Conservation (phyloP, 2,329 filamentous ascomycete species). For the Stemphylium lycopersici region DNA sequence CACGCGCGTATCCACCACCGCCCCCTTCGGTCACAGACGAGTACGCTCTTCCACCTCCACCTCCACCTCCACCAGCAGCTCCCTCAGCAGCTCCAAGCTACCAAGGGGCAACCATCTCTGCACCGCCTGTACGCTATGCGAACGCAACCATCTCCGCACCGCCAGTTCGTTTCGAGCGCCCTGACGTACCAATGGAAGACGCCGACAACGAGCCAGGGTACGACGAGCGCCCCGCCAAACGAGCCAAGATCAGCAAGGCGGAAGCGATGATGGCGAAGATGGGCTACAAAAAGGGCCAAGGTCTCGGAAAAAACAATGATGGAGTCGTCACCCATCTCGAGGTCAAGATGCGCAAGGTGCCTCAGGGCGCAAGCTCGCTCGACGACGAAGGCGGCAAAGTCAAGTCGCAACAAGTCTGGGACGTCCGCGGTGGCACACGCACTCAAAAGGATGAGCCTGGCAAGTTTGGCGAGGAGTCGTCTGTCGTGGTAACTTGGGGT, state of each 20-base stretch:
- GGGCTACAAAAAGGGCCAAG: conserved; percentile 87
- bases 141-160: conserved; percentile 75
- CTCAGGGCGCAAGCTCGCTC: conserved; percentile 24
- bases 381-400: conserved; percentile 58
- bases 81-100: conserved; percentile 53
- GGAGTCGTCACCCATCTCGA: conserved; percentile 88
- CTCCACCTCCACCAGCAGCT: conserved; percentile 41
- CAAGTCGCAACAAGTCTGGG: conserved; percentile 59
- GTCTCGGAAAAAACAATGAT: conserved; percentile 79
- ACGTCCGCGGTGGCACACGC: conserved; percentile 75
- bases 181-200: conserved; percentile 20
- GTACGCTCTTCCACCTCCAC: conserved; percentile 22
- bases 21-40: conserved; percentile 20
- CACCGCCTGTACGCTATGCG: conserved; percentile 76
- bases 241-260: conserved; percentile 56
- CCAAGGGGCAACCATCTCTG: conserved; percentile 68
- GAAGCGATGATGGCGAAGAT: conserved; percentile 90
- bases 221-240: conserved; percentile 52
- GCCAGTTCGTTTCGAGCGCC: conserved; percentile 71
- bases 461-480: conserved; percentile 65
- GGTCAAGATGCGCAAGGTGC: conserved; percentile 52
- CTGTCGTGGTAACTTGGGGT: conserved; percentile 79
- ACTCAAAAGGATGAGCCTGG: conserved; percentile 44
- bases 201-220: conserved; percentile 15
- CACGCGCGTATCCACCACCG: conserved; percentile 12